Conservation (phyloP, 257 asterid genomes). For the Solanum arcanum region DNA sequence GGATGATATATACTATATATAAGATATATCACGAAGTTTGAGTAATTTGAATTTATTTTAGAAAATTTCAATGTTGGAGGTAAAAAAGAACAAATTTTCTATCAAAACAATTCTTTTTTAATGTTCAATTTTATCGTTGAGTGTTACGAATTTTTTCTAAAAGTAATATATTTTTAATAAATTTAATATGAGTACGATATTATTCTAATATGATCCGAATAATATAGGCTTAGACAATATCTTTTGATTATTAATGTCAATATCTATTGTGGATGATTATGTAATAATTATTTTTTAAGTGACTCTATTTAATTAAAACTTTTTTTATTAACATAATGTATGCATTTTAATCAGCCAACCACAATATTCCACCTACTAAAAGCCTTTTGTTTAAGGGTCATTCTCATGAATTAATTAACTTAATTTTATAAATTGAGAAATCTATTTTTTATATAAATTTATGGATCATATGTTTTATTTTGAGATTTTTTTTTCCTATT, state of each 20-base stretch:
- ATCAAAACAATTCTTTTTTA: too few relatives aligned
- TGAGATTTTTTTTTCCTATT: too few relatives aligned
- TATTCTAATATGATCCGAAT: too few relatives aligned
- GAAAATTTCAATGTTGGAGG: not conserved
- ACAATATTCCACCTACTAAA: not conserved
- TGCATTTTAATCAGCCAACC: not conserved
- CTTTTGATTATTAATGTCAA: too few relatives aligned
- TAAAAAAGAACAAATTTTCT: too few relatives aligned
- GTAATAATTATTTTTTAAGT: too few relatives aligned
- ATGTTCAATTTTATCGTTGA: too few relatives aligned
- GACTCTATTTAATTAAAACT: not conserved
- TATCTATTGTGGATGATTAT: too few relatives aligned
- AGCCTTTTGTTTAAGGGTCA: not conserved
- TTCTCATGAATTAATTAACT: not conserved
- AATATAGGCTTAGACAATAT: not conserved
- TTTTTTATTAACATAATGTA: not conserved
- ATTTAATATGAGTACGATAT: not conserved
- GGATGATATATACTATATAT: too few relatives aligned
- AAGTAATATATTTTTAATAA: not conserved
- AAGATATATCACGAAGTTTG: accelerated
- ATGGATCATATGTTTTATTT: too few relatives aligned
- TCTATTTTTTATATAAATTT: not conserved
- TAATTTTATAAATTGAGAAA: not conserved
- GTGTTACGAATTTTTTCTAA: too few relatives aligned
- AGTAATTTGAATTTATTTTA: not conserved